These are phyloP conservation scores for Aspergillus nanangensis DNA, from an alignment of 495 filamentous ascomycete genomes.

Conservation along the genomic window DNA sequence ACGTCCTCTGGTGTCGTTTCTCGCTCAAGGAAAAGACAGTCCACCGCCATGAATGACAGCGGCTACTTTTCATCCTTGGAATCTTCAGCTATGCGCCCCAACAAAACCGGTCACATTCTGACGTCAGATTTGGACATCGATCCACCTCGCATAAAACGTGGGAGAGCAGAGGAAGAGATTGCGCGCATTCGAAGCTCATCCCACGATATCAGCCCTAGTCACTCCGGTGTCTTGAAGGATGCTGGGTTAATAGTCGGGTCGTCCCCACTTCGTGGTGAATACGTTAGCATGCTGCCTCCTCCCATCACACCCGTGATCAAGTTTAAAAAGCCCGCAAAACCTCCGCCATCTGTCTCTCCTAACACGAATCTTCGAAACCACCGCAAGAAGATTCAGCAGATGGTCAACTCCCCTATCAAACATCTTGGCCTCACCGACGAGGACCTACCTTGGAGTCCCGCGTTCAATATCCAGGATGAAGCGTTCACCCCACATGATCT, in stretches of 20 bases:
- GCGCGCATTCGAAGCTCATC: conserved; percentile 88
- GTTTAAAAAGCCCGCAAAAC: conserved; percentile 75
- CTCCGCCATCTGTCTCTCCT: conserved; percentile 84
- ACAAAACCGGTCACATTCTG: conserved; percentile 53
- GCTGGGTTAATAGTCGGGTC: conserved; percentile 45
- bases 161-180: conserved; percentile 93
- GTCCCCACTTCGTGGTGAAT: conserved; percentile 54
- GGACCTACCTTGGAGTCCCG: conserved; percentile 70
- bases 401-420: conserved; percentile 84
- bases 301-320: conserved; percentile 84
- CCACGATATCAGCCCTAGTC: conserved; percentile 77
- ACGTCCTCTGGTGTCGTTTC: conserved; percentile 52
- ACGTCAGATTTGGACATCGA: conserved; percentile 70
- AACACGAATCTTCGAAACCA: conserved; percentile 94
- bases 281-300: conserved; percentile 61
- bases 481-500: conserved; percentile 47
- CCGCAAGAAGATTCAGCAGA: conserved; percentile 75
- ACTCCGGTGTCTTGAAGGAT: conserved; percentile 47
- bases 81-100: conserved; percentile 78
- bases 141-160: conserved; percentile 74
- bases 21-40: conserved; percentile 65
- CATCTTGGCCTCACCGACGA: conserved; percentile 62
- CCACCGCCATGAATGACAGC: conserved; percentile 82
- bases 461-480: conserved; percentile 62
- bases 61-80: conserved; percentile 98